phyloP scores from a whole-genome alignment of 331 rosid species.

The Acacia pycnantha region DNA sequence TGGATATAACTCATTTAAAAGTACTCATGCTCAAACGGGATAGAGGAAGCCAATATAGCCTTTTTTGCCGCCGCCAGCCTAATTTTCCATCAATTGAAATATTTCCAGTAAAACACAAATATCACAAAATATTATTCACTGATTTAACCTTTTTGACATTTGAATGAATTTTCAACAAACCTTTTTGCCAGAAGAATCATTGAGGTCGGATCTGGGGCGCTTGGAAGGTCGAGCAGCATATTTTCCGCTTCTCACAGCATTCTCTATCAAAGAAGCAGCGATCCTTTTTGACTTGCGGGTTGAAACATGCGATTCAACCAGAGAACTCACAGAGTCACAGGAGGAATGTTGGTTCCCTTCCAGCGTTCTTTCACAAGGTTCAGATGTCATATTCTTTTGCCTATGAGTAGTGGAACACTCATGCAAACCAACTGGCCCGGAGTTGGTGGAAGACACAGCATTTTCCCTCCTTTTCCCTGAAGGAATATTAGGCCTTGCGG shows the following conservation, averaged over 20 bases:
- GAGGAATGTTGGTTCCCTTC: constrained; percentile 48
- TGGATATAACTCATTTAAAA: background rate
- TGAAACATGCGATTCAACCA: constrained; percentile 37
- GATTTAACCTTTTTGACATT: background rate
- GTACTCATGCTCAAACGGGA: constrained; percentile 12
- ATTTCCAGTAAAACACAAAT: constrained; percentile 15
- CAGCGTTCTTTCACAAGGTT: constrained; percentile 30
- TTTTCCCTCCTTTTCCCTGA: constrained; percentile 43
- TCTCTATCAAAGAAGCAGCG: constrained; percentile 33
- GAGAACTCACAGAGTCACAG: constrained; percentile 56
- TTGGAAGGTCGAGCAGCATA: constrained; percentile 39
- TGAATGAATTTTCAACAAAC: constrained; percentile 42
- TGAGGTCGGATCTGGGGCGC: constrained; percentile 43
- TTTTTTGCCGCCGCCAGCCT: background rate
- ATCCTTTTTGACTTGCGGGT: constrained; percentile 44
- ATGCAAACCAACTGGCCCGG: constrained; percentile 51
- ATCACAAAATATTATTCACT: constrained; percentile 4
- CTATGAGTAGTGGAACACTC: constrained; percentile 55
- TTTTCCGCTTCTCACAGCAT: constrained; percentile 36
- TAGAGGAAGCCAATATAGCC: background rate
- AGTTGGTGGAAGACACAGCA: constrained; percentile 35
- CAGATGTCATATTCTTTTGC: constrained; percentile 37
- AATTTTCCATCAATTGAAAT: constrained; percentile 21
- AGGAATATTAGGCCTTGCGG: constrained; percentile 40
- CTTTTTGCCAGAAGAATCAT: constrained; percentile 49